Evolutionary conservation across 257 asterid genomes (phyloP).

Genomic region (Buddleja alternifolia): DNA sequence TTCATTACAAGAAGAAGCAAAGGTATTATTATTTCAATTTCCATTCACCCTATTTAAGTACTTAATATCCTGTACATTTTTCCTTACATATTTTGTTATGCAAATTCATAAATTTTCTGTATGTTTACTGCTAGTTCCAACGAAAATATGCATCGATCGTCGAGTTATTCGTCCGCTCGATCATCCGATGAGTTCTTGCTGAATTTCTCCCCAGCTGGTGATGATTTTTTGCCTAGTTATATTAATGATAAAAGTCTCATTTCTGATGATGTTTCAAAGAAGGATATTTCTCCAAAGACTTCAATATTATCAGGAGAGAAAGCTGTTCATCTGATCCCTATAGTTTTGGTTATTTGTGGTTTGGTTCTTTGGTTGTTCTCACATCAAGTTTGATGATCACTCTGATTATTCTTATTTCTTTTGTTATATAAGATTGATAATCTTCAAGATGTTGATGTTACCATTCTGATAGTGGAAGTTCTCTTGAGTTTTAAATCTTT

Average conservation of each 20-base stretch:
- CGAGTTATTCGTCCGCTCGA: conserved; percentile 43
- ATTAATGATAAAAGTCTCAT: not conserved
- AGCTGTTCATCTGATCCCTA: conserved; percentile 59
- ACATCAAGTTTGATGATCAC: conserved; percentile 24
- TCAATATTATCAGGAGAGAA: conserved; percentile 31
- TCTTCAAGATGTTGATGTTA: too few relatives aligned
- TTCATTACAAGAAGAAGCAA: conserved; percentile 8
- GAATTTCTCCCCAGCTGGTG: conserved; percentile 36
- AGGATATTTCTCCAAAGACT: conserved; percentile 35
- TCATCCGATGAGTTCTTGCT: conserved; percentile 49
- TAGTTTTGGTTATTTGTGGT: conserved; percentile 51
- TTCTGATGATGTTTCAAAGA: conserved; percentile 44
- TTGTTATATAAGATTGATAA: too few relatives aligned
- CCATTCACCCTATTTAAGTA: not conserved
- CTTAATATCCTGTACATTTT: not conserved
- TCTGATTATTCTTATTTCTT: too few relatives aligned
- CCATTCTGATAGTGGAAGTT: too few relatives aligned
- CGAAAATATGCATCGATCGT: conserved; percentile 53
- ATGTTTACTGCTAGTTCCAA: conserved; percentile 2
- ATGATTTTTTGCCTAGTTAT: conserved; percentile 29
- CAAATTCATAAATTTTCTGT: not conserved
- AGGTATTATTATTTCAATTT: conserved; percentile 19
- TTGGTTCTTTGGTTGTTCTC: conserved; percentile 68
- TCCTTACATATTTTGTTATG: not conserved
- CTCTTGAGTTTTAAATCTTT: too few relatives aligned